phyloP scores from a whole-genome alignment of 164 flowering plant genomes.

The Macadamia tetraphylla region DNA sequence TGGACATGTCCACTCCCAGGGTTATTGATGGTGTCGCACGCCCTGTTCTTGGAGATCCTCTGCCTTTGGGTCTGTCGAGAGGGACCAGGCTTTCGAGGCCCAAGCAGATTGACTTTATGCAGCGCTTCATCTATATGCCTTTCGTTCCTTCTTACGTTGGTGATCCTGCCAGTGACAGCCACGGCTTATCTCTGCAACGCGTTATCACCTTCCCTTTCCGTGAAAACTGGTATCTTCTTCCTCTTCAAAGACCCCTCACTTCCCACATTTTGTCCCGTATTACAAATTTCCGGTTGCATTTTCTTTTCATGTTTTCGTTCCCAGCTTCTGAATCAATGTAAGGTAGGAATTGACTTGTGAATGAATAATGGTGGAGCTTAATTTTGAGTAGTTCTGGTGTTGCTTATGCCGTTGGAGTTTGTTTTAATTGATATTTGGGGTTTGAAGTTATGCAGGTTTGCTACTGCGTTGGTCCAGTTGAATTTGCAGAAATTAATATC shows the following conservation, averaged over 20 bases:
- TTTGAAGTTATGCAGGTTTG: constrained; percentile 54
- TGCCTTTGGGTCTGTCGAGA: constrained; percentile 70
- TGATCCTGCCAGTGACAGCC: constrained; percentile 8
- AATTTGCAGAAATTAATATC: constrained; percentile 62
- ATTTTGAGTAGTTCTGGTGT: too few species aligned
- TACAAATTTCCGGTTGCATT: not conserved
- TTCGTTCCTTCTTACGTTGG: constrained; percentile 56
- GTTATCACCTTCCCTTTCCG: constrained; percentile 54
- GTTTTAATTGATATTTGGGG: constrained; percentile 16
- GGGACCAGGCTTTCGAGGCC: constrained; percentile 70
- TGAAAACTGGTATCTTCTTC: constrained; percentile 41
- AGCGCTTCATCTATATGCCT: constrained; percentile 71
- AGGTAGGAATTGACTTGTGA: not conserved
- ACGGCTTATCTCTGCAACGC: constrained; percentile 61
- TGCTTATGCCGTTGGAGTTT: not conserved
- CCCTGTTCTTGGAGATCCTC: constrained; percentile 44
- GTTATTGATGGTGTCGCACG: constrained; percentile 66
- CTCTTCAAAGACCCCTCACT: not conserved
- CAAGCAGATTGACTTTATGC: constrained; percentile 83
- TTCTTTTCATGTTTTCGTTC: not conserved
- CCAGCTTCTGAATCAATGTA: not conserved
- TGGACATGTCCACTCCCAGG: constrained; percentile 71
- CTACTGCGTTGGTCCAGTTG: constrained; percentile 65
- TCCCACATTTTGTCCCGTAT: not conserved
- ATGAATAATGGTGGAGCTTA: too few species aligned